Percentiles rank a stretch among this genome's conserved stretches.
These are phyloP conservation scores for Melanopsichium pennsylvanicum DNA, from an alignment of 1,284 basidiomycete genomes.

Conservation along the genomic window DNA sequence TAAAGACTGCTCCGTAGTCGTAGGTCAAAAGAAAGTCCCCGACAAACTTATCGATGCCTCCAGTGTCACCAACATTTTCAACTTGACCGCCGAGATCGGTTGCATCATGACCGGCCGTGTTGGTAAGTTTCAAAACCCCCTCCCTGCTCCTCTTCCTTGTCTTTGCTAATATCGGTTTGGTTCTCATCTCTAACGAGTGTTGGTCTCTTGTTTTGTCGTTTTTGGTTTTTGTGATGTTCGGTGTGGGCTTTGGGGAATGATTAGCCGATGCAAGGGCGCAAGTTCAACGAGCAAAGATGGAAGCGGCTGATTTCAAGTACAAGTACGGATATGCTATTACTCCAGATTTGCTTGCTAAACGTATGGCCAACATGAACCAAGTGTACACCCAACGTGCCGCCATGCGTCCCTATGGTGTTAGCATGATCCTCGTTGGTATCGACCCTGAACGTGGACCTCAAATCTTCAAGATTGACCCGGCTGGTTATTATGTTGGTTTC, in stretches of 20 bases:
- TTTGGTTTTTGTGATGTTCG: no score
- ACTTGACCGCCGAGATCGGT: constrained; percentile 94
- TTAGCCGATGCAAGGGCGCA: constrained; percentile 93
- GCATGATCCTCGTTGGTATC: constrained; percentile 94
- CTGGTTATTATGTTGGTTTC: constrained; percentile 98
- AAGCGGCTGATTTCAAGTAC: constrained; percentile 94
- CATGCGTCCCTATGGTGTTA: constrained; percentile 95
- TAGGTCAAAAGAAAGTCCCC: constrained; percentile 98
- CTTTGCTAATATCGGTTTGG: no score
- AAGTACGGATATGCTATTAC: constrained; percentile 97
- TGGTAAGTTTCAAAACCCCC: no score
- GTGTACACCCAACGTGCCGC: constrained; percentile 97
- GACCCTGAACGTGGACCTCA: constrained; percentile 87
- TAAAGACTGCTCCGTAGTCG: constrained; percentile 91
- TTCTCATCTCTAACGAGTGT: no score
- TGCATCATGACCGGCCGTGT: constrained; percentile 97
- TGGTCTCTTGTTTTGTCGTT: no score
- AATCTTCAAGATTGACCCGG: constrained; percentile 97
- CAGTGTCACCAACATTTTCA: constrained; percentile 94
- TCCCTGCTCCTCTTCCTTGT: no score
- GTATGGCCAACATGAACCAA: constrained; percentile 98
- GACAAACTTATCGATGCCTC: constrained; percentile 97
- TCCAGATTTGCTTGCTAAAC: constrained; percentile 88
- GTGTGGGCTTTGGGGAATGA: no score
- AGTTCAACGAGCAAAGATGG: constrained; percentile 83